Evolutionary conservation across 164 flowering plant species (phyloP).

Genomic region (Vitis riparia): DNA sequence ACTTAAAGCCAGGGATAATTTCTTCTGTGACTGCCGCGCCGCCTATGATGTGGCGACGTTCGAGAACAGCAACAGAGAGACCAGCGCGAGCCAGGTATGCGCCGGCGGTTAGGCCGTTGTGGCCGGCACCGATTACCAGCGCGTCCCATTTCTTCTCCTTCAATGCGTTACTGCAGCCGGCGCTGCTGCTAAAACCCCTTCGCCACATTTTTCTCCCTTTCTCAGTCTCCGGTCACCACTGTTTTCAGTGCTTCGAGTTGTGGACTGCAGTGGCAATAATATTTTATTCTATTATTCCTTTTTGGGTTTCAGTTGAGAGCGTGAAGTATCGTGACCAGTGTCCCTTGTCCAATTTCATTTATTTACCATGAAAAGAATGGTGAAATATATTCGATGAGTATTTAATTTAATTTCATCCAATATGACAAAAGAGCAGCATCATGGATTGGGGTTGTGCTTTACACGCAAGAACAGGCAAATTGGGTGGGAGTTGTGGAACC

Average conservation of each 20-base stretch:
- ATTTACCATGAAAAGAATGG: too few species aligned
- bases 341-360: too few species aligned
- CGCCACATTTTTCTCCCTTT: slow-evolving; percentile 33
- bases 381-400: too few species aligned
- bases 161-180: slow-evolving; percentile 11
- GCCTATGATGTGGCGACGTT: slow-evolving; percentile 88
- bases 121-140: slow-evolving; percentile 84
- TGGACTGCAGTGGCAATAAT: background rate
- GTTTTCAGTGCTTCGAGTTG: background rate
- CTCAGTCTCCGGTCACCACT: background rate
- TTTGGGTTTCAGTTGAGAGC: too few species aligned
- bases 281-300: too few species aligned
- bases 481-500: too few species aligned
- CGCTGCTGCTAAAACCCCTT: slow-evolving; percentile 22
- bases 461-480: too few species aligned
- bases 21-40: slow-evolving; percentile 98
- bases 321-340: too few species aligned
- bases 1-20: slow-evolving; percentile 85
- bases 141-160: slow-evolving; percentile 82
- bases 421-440: too few species aligned
- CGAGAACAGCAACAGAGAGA: slow-evolving; percentile 90
- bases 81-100: slow-evolving; percentile 94
- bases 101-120: slow-evolving; percentile 93
- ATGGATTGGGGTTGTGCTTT: too few species aligned
- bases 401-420: too few species aligned